Evolutionary conservation across 768 basidiomycete genomes (phyloP).

Genomic region (Lepiota venenata): DNA sequence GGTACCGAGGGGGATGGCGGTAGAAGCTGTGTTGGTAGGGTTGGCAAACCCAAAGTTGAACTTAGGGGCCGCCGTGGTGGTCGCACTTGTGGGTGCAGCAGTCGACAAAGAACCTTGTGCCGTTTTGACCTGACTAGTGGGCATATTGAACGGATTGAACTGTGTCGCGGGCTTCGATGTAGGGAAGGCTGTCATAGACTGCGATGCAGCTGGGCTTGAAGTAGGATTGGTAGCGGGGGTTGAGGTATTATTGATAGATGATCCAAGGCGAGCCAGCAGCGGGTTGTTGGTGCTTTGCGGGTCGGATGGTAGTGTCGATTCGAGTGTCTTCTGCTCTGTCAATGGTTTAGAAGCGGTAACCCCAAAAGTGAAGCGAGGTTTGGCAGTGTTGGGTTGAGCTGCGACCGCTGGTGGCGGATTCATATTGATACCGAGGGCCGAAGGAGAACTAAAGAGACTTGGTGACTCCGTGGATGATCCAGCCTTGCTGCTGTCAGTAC

Average conservation of each 20-base stretch:
- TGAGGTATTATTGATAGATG: slow-evolving; percentile 6
- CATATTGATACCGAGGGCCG: neutral
- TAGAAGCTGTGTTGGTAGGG: neutral
- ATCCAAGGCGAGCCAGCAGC: neutral
- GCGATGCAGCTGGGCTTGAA: neutral
- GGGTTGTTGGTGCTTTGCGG: neutral
- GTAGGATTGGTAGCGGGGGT: slow-evolving; percentile 4
- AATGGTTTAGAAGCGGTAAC: slow-evolving; percentile 6
- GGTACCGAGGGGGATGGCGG: slow-evolving; percentile 1
- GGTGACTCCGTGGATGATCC: slow-evolving; percentile 3
- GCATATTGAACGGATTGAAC: slow-evolving; percentile 15
- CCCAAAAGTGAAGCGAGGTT: slow-evolving; percentile 21
- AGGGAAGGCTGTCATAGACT: slow-evolving; percentile 2
- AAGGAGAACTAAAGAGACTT: slow-evolving; percentile 20
- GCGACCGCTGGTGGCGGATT: neutral
- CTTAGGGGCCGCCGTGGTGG: slow-evolving; percentile 25
- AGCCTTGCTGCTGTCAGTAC: slow-evolving; percentile 1
- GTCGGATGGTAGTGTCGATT: neutral
- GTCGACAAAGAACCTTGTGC: slow-evolving; percentile 13
- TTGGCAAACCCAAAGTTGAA: slow-evolving; percentile 33
- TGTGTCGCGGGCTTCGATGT: neutral
- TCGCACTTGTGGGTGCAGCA: slow-evolving; percentile 18
- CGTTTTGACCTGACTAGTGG: neutral
- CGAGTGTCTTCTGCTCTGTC: neutral
- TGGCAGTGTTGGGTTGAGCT: slow-evolving; percentile 15